phyloP scores from a whole-genome alignment of 176 grass and related monocot genomes.

The Musa schizocarpa region DNA sequence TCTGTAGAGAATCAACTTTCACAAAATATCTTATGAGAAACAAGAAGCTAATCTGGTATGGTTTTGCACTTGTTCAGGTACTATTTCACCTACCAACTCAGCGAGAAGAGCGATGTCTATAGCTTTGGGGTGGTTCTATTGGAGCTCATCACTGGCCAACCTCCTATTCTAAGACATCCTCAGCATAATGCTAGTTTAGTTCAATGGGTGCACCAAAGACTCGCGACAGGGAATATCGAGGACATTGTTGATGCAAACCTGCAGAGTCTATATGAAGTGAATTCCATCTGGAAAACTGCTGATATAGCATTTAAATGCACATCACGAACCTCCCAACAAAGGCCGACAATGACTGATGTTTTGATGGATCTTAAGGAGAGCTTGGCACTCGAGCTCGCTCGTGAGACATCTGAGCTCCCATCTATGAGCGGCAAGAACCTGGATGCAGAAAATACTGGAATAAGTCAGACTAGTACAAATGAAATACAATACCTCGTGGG shows the following conservation, averaged over 20 bases:
- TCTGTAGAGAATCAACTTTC: background rate
- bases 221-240: slow-evolving; percentile 25
- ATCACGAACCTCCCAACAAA: background rate
- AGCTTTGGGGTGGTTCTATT: slow-evolving; percentile 36
- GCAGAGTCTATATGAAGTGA: slow-evolving; percentile 19
- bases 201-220: slow-evolving; percentile 12
- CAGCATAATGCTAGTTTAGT: background rate
- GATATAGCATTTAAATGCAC: slow-evolving; percentile 34
- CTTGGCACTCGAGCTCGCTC: background rate
- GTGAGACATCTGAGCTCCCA: background rate
- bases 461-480: background rate
- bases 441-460: background rate
- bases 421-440: background rate
- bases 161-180: background rate
- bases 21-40: background rate
- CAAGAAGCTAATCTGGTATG: background rate
- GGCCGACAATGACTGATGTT: slow-evolving; percentile 32
- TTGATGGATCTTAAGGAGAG: slow-evolving; percentile 24
- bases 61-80: slow-evolving; percentile 2
- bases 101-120: slow-evolving; percentile 34
- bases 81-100: slow-evolving; percentile 1
- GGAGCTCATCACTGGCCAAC: slow-evolving; percentile 31
- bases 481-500: background rate
- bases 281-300: slow-evolving; percentile 31
- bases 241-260: slow-evolving; percentile 26